phyloP scores from a whole-genome alignment of 768 basidiomycete genomes.

The Obba rivulosa region DNA sequence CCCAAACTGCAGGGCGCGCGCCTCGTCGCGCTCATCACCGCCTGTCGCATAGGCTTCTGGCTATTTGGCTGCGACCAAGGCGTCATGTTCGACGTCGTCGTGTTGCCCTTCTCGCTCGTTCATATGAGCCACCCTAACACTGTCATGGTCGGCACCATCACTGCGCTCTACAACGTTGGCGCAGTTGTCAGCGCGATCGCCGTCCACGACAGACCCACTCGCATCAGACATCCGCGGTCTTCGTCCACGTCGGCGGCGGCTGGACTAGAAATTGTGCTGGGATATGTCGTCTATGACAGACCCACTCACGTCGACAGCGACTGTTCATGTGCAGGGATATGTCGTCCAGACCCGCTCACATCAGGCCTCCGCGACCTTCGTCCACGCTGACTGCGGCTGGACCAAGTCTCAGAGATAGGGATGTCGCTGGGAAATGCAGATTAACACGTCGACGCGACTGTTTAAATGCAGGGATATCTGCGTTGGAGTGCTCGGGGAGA shows the following conservation, averaged over 20 bases:
- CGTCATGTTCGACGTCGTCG: slow-evolving; percentile 37
- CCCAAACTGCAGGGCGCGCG: neutral
- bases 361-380: too few relatives aligned
- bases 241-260: too few relatives aligned
- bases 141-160: slow-evolving; percentile 9
- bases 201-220: too few relatives aligned
- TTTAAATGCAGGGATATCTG: neutral
- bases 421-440: too few relatives aligned
- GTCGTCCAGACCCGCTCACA: too few relatives aligned
- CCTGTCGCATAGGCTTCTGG: slow-evolving; percentile 35
- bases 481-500: slow-evolving; percentile 4
- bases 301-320: too few relatives aligned
- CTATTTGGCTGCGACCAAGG: slow-evolving; percentile 36
- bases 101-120: slow-evolving; percentile 3
- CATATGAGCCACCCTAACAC: slow-evolving; percentile 6
- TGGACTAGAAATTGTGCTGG: too few relatives aligned
- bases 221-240: too few relatives aligned
- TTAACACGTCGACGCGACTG: slow-evolving; percentile 3
- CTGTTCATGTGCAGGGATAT: too few relatives aligned
- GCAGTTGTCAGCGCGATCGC: slow-evolving; percentile 3
- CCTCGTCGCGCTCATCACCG: slow-evolving; percentile 4
- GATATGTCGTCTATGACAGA: too few relatives aligned
- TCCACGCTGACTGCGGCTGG: too few relatives aligned
- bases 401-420: too few relatives aligned
- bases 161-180: slow-evolving; percentile 7